Base-by-base conservation (phyloP, 371 early-diverging fungal species). In the Mortierella sp. region DNA sequence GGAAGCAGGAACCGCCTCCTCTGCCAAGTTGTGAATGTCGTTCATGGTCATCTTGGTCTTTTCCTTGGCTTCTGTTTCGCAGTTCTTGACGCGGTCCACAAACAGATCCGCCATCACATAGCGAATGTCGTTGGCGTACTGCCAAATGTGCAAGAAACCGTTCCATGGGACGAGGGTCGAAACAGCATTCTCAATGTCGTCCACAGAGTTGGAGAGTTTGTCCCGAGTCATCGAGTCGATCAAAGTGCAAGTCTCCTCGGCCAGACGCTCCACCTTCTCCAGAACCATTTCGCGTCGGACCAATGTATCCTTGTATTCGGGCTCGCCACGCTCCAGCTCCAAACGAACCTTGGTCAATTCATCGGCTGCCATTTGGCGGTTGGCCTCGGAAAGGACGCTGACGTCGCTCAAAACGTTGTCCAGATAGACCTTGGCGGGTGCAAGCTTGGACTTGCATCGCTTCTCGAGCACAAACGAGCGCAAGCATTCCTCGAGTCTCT, bases 381-480 rank as follows among this genome's bases (percentile, higher is more conserved):
- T 92, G 29, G 82, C 78, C 55, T 86, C 84, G 7, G 87, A 78
- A 19, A 92, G 69, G 10, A 82, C 60, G 22, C 79, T 69, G 49
- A 92, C 80, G 60, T 96, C 96, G 54, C 66, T 72, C 53, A 96
- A 79, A 27, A 96, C 82, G 71, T 96, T 94, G 62, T 85, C 83
- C 17, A 96, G 82, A 65, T 94, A 98, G 63, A 90, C 86, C 81
- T 96, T 95, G 45, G 96, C 97, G 0, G 99, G 99, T 0, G 92
- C 89, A 21, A 98, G 83, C 81, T 98, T 98, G 57, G 96, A 94
- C 67, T 92, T 92, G 57, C 93, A 86, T 27, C 99, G 92, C 82
- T 98, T 96, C 78, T 96, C 96, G 8, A 98, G 86, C 8, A 95
- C 92, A 81, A 97, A 98, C 0, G 91, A 87, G 60, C 96, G 92